Evolutionary conservation across 176 grass and related monocot genomes (phyloP).

Genomic region (Elaeis guineensis): DNA sequence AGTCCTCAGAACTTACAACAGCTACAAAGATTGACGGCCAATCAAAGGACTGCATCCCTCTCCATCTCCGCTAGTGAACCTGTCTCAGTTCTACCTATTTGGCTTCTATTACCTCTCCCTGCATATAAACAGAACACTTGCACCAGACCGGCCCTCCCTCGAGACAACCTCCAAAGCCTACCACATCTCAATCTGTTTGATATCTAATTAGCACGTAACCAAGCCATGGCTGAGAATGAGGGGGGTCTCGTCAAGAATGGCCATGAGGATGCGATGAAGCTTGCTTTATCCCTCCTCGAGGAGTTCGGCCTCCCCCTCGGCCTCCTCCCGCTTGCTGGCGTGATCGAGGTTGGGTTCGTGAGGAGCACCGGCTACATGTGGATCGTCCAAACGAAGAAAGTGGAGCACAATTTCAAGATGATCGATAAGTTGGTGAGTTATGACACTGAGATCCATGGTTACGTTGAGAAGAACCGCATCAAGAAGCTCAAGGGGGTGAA

Average conservation of each 20-base stretch:
- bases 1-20: too few relatives aligned
- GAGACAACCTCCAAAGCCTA: too few relatives aligned
- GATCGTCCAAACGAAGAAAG: slow-evolving; percentile 45
- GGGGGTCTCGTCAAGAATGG: slow-evolving; percentile 44
- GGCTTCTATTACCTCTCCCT: too few relatives aligned
- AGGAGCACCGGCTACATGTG: slow-evolving; percentile 66
- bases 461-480: slow-evolving; percentile 37
- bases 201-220: too few relatives aligned
- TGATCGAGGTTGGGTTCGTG: slow-evolving; percentile 65
- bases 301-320: slow-evolving; percentile 72
- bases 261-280: slow-evolving; percentile 43
- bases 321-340: slow-evolving; percentile 52
- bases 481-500: slow-evolving; percentile 79
- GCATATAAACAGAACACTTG: too few relatives aligned
- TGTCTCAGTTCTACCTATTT: too few relatives aligned
- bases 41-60: too few relatives aligned
- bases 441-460: slow-evolving; percentile 47
- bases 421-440: slow-evolving; percentile 60
- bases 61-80: too few relatives aligned
- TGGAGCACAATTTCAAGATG: slow-evolving; percentile 75
- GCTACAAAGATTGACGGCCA: too few relatives aligned
- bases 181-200: too few relatives aligned
- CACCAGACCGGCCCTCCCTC: too few relatives aligned
- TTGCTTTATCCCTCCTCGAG: slow-evolving; percentile 39
- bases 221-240: slow-evolving; percentile 36